Base-by-base conservation (phyloP, 2,329 filamentous ascomycete genomes). In the Emergomyces africanus region DNA sequence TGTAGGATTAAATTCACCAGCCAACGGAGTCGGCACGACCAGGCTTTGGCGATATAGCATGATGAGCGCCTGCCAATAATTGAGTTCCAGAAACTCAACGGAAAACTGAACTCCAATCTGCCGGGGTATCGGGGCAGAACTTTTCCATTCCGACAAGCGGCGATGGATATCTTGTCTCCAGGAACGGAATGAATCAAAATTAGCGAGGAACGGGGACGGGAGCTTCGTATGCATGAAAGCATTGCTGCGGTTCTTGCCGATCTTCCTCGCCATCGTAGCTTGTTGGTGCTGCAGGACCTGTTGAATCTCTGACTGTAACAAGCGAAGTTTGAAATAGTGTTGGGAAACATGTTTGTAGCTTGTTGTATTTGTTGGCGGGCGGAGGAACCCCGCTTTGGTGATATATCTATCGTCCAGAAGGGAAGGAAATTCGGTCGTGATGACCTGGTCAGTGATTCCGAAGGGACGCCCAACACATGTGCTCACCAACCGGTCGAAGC, bases 51-150 rank as follows among this genome's bases (percentile, higher is more conserved):
- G 81, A 71, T 97, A 97, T 23, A 97, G 81, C 86, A 96, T 90
- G 65, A 96, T 95, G 61, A 97, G 85, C 3, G 90, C 90, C 71
- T 96, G 92, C 91, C 92, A 97, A 73, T 97, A 97, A 72, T 97
- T 97, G 61, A 97, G 80, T 67, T 96, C 90, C 4, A 96, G 75
- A 67, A 97, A 96, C 59, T 96, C 87, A 1, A 89, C 85, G 0
- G 88, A 90, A 70, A 97, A 97, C 3, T 84, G 84, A 2, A 97
- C 94, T 0, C 91, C 91, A 0, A 89, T 95, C 60, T 94, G 84
- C 25, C 82, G 75, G 62, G 87, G 85, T 0, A 82, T 86, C 0
- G 92, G 94, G 1, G 90, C 87, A 5, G 84, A 85, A 33, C 85
- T 84, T 71, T 92, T 94, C 94, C 92, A 97, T 65, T 92, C 85